phyloP scores from a whole-genome alignment of 495 filamentous ascomycete genomes.

The Thozetella sp. region DNA sequence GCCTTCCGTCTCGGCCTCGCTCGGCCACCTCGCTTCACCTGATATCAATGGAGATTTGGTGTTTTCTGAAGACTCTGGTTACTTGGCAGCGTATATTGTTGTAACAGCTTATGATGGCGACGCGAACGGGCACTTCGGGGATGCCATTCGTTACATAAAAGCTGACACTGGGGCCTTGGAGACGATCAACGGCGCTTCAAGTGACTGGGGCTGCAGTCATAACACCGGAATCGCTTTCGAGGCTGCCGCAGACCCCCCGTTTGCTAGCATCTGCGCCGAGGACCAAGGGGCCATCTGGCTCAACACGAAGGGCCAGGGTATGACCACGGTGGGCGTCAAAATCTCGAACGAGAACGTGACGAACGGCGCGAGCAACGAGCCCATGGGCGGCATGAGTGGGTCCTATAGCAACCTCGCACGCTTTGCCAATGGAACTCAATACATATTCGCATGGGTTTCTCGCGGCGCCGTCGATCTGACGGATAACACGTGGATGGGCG shows the following conservation, averaged over 20 bases:
- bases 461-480: slow-evolving; percentile 52
- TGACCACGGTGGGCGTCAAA: slow-evolving; percentile 47
- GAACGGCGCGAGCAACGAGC: slow-evolving; percentile 52
- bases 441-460: slow-evolving; percentile 57
- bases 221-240: slow-evolving; percentile 62
- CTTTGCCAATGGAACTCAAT: slow-evolving; percentile 35
- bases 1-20: slow-evolving; percentile 39
- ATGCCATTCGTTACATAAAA: slow-evolving; percentile 53
- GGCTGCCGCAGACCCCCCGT: slow-evolving; percentile 48
- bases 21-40: slow-evolving; percentile 37
- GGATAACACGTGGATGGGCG: slow-evolving; percentile 51
- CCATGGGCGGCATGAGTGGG: slow-evolving; percentile 59
- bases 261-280: slow-evolving; percentile 54
- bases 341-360: slow-evolving; percentile 58
- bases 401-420: slow-evolving; percentile 51
- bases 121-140: slow-evolving; percentile 54
- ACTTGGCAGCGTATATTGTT: slow-evolving; percentile 58
- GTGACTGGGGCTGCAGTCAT: slow-evolving; percentile 58
- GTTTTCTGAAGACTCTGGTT: slow-evolving; percentile 46
- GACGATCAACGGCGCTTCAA: slow-evolving; percentile 43
- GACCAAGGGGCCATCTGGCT: slow-evolving; percentile 61
- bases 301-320: slow-evolving; percentile 54
- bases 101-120: slow-evolving; percentile 52
- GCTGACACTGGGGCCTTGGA: slow-evolving; percentile 28
- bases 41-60: slow-evolving; percentile 59